Conservation (phyloP, 345 rosid genomes). For the Lumnitzera littorea region DNA sequence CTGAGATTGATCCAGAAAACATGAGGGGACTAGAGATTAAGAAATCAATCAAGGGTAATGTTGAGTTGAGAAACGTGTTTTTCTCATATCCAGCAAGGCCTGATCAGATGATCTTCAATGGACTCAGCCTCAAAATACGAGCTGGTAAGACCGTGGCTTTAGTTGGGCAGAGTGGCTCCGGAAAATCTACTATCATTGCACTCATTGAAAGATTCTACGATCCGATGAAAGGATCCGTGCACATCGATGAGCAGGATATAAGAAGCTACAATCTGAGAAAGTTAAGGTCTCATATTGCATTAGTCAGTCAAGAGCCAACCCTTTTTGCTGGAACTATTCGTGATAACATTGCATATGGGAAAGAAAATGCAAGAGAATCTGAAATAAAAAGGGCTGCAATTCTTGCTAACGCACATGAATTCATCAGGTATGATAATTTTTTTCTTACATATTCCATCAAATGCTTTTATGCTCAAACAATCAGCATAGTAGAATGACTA, state of each 20-base stretch:
- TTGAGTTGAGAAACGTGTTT: conserved; percentile 49
- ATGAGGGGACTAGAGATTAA: conserved; percentile 20
- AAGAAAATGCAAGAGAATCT: conserved; percentile 36
- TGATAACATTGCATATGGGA: conserved; percentile 53
- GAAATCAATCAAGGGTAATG: conserved; percentile 31
- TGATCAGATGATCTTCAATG: conserved; percentile 45
- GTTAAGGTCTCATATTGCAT: conserved; percentile 47
- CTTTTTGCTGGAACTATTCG: conserved; percentile 56
- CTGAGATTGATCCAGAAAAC: conserved; percentile 45
- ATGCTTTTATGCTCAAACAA: too few relatives aligned
- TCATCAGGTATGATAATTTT: conserved; percentile 33
- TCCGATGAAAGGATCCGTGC: conserved; percentile 38
- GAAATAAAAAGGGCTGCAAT: conserved; percentile 49
- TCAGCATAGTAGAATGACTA: too few relatives aligned
- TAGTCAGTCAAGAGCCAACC: conserved; percentile 69
- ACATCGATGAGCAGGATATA: conserved; percentile 43
- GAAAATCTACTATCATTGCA: conserved; percentile 56
- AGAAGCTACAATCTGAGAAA: conserved; percentile 36
- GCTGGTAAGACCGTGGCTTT: conserved; percentile 50
- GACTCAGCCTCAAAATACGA: conserved; percentile 47
- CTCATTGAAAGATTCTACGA: conserved; percentile 63
- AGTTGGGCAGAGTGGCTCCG: conserved; percentile 61
- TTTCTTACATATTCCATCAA: too few relatives aligned
- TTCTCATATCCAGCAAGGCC: conserved; percentile 61
- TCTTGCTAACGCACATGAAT: conserved; percentile 61